Evolutionary conservation across 441 rosid species (phyloP), one percentile per base, ranked within the genome.

Genomic region (Arabidopsis hybrid): DNA sequence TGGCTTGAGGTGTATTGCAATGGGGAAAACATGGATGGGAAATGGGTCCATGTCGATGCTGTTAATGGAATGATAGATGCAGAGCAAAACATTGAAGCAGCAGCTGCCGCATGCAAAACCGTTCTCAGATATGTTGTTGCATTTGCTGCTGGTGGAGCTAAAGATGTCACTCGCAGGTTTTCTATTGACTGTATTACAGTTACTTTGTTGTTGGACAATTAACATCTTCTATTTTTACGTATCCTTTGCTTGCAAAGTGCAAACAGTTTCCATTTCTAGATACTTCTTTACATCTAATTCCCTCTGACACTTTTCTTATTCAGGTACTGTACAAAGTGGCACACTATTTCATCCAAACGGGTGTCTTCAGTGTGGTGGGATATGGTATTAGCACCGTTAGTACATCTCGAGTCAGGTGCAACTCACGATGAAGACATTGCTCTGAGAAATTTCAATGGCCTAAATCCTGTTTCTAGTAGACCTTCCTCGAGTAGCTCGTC

Each of bases 101-200:
- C 91, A 63, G 91, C 93, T 68, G 82, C 87, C 66, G 97, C 96
- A 7, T 85, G 96, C 84, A 92, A 79, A 86, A 88, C 79, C 55
- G 72, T 83, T 69, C 79, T 91, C 80, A 86, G 97, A 90, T 92
- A 95, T 26, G 96, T 87, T 26, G 93, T 92, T 67, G 97, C 94
- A 75, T 95, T 95, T 80, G 91, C 96, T 75, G 94, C 94, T 47
- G 73, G 68, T 78, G 99, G 99, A 59, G 99, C 97, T 14, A 92
- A 95, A 88, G 97, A 95, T 76, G 99, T 95, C 70, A 95, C 97
- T 45, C 99, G 97, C 93, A 90, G 98, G 98, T 94, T 49, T 63
- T 52, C 7, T 72, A 46, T 32, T 35, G 38, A 46, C 18, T 40
- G 11, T 49, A 70, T 46, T 38, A 40, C 57, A 12, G 43, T 55